These are phyloP conservation scores for Scalesia atractyloides DNA, from an alignment of 129 eudicot species.

Conservation along the genomic window DNA sequence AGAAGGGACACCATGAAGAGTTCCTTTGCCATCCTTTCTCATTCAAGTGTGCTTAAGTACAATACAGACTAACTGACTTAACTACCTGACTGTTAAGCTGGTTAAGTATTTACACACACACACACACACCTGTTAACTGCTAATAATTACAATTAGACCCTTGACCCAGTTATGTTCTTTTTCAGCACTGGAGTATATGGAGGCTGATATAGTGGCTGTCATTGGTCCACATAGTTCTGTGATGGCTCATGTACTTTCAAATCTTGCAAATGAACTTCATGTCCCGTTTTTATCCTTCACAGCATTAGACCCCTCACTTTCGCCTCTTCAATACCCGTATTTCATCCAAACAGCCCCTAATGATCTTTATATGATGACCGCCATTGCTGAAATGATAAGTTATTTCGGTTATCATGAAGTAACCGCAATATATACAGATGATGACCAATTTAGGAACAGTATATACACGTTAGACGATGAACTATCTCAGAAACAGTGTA, in stretches of 20 bases:
- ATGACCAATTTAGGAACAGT: constrained; percentile 68
- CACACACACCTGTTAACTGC: too few relatives aligned
- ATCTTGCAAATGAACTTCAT: constrained; percentile 82
- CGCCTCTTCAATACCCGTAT: constrained; percentile 86
- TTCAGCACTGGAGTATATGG: constrained; percentile 78
- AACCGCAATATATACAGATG: constrained; percentile 61
- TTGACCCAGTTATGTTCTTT: too few relatives aligned
- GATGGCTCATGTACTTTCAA: constrained; percentile 82
- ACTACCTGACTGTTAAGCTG: too few relatives aligned
- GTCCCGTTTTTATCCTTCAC: constrained; percentile 91
- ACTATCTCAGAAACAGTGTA: constrained; percentile 55
- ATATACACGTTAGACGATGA: constrained; percentile 57
- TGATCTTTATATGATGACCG: constrained; percentile 80
- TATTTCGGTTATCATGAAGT: constrained; percentile 66
- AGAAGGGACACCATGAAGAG: too few relatives aligned
- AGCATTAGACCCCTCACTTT: constrained; percentile 81
- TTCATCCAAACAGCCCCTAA: constrained; percentile 85
- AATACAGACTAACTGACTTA: too few relatives aligned
- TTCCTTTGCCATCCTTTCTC: too few relatives aligned
- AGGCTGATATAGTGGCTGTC: constrained; percentile 64
- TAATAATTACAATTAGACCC: too few relatives aligned
- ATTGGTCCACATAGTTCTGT: constrained; percentile 84
- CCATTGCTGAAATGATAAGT: constrained; percentile 70
- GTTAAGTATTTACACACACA: too few relatives aligned
- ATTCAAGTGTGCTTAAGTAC: too few relatives aligned